Evolutionary conservation across 371 early-diverging fungal species (phyloP), one percentile per base, ranked within the genome.

Genomic region (Dentiscutata heterogama): DNA sequence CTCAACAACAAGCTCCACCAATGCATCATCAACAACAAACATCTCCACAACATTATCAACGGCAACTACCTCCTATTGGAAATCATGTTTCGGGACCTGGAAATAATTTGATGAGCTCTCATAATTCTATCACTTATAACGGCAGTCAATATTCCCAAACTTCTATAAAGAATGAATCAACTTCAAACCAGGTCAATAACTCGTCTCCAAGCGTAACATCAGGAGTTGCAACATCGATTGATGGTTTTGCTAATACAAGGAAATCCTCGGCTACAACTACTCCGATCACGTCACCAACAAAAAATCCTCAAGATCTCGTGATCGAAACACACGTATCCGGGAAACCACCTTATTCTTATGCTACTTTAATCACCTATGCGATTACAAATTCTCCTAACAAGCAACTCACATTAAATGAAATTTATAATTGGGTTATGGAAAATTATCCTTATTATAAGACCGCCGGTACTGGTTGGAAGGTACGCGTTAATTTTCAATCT

Each of bases 281-380:
- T 53, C 58, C 51, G 5, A 42, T 63, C 13, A 51, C 64, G 16
- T 61, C 79, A 22, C 58, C 79, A n/a, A 67, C 79, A 46, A 79
- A 79, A 42, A 79, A 79, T 79, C 79, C 79, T 50, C 79, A 79
- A 67, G 79, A 79, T 79, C 61, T 79, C 22, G 68, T 67, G 25
- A 51, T 79, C 20, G 79, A 79, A 22, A 79, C 79, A 51, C 68
- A 67, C 56, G 60, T 79, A 42, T 50, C 64, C n/a, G 79, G 79
- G 3, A 75, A 75, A 22, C 76, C 76, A 58, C 93, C 95, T 2
- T 94, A 90, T 83, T 95, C 96, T 5, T 97, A 97, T 81, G 96
- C 97, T 10, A 90, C 94, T 4, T 88, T 97, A 67, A 97, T 97
- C 63, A 95, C 95, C 1, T 93, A 96, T 84, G 97, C 97, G 8